These are phyloP conservation scores for Botrytis fabae DNA, from an alignment of 2,329 filamentous ascomycete genomes.

Conservation along the genomic window DNA sequence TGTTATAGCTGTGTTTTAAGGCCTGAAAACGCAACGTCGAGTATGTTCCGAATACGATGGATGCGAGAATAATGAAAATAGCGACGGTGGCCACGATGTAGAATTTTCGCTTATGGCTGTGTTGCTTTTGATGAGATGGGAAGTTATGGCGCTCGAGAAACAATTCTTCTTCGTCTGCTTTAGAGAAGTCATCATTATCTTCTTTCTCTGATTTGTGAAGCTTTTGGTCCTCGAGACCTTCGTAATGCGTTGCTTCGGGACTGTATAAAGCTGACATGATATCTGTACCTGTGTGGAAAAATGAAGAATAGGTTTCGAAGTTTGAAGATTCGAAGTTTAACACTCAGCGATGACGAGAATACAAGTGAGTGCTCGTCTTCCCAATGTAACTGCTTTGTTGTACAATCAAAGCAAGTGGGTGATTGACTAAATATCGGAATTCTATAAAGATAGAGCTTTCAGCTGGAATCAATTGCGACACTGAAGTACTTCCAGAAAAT, in stretches of 20 bases:
- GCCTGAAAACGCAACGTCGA: not conserved
- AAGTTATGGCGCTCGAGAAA: not conserved
- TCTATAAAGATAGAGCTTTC: not conserved
- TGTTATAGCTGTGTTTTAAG: not conserved
- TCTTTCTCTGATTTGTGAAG: not conserved
- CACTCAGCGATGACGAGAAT: not conserved
- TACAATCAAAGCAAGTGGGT: not conserved
- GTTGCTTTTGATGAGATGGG: not conserved
- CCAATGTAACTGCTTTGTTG: not conserved
- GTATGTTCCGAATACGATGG: not conserved
- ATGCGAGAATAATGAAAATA: not conserved
- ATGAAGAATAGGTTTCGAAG: not conserved
- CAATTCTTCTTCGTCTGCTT: not conserved
- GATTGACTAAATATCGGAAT: not conserved
- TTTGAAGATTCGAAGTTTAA: not conserved
- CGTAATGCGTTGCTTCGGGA: not conserved
- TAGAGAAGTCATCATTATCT: not conserved
- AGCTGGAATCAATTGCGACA: not conserved
- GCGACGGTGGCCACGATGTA: not conserved
- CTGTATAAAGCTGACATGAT: not conserved
- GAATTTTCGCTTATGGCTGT: not conserved
- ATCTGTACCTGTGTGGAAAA: too few relatives aligned
- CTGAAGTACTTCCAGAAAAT: not conserved
- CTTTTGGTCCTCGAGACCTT: not conserved
- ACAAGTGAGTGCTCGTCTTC: not conserved